Conservation (phyloP, 164 flowering plant genomes). For the Tetrastigma voinierianum region DNA sequence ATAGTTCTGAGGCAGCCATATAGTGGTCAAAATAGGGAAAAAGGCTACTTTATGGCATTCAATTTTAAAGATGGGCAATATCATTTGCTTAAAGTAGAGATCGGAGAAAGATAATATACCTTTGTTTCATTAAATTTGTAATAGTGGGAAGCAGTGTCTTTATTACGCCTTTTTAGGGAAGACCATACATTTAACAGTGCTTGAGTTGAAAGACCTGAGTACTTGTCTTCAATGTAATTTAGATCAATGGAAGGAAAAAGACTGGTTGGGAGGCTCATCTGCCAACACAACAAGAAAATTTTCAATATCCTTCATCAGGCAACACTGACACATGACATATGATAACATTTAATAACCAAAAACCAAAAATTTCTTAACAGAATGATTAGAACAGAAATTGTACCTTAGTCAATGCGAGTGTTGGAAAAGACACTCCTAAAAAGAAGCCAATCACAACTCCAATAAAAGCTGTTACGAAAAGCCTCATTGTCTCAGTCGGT, state of each 20-base stretch:
- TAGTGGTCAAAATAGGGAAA: too few relatives aligned
- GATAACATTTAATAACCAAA: background rate
- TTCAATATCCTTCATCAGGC: background rate
- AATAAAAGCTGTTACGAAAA: constrained; percentile 39
- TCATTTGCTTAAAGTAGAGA: background rate
- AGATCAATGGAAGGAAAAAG: constrained; percentile 52
- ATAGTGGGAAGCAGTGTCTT: constrained; percentile 6
- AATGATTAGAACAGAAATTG: background rate
- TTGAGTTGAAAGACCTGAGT: constrained; percentile 49
- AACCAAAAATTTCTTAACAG: background rate
- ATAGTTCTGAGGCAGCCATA: too few relatives aligned
- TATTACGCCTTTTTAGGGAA: constrained; percentile 31
- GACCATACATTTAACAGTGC: constrained; percentile 46
- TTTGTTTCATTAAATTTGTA: constrained; percentile 25
- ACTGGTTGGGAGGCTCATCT: constrained; percentile 44
- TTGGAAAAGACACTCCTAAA: constrained; percentile 54
- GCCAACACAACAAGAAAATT: background rate
- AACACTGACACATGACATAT: background rate
- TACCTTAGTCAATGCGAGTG: constrained; percentile 46
- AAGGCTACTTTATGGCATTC: background rate
- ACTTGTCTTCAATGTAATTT: constrained; percentile 52
- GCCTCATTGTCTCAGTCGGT: constrained; percentile 49
- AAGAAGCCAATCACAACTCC: constrained; percentile 57
- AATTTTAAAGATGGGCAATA: background rate
- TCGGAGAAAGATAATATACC: constrained; percentile 22